Evolutionary conservation across 257 asterid species (phyloP), one percentile per base, ranked within the genome.

Genomic region (Nicotiana benthamiana): DNA sequence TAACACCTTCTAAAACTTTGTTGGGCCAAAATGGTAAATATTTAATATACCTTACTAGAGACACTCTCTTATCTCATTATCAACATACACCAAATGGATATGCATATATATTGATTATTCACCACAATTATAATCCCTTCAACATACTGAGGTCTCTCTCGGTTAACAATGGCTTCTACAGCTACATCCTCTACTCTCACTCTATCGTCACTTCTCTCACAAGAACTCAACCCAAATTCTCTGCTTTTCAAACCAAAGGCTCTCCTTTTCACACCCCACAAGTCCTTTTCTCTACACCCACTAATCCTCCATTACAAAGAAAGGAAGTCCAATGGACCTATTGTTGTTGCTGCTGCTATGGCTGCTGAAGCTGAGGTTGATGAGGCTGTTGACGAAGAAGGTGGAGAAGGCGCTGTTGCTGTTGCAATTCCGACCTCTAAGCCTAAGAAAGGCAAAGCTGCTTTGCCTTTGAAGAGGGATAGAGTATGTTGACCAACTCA

Each of bases 381-480:
- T 4, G 93, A 91, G 80, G 86, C 88, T 46, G 90, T 46, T 15
- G 93, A 87, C 62, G 88, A 80, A 15, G 78, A 40, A 40, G 86
- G 56, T 9, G 91, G 80, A 36, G 89, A 70, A 10, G 89, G 82
- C 28, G 88, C 84, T 57, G 90, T 78, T 48, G 87, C 77, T 26
- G 86, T 86, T 34, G 87, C 74, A 78, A 86, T 89, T 53, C 92
- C 92, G 63, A 87, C 86, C 1, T 76, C 90, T 6, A 93, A 90
- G 90, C 96, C 97, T 11, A 94, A 91, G 94, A 94, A 87, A 84
- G 98, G 98, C 61, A 94, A 94, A 86, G 97, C 98, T 83, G 97
- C 96, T 36, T 87, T 94, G 90, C 92, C 82, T 34, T 86, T 93
- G 84, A 94, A 93, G 88, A 91, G 94, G 86, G 97, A 94, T 82